phyloP scores from a whole-genome alignment of 75 land plant genomes.

The Cunninghamia lanceolata region DNA sequence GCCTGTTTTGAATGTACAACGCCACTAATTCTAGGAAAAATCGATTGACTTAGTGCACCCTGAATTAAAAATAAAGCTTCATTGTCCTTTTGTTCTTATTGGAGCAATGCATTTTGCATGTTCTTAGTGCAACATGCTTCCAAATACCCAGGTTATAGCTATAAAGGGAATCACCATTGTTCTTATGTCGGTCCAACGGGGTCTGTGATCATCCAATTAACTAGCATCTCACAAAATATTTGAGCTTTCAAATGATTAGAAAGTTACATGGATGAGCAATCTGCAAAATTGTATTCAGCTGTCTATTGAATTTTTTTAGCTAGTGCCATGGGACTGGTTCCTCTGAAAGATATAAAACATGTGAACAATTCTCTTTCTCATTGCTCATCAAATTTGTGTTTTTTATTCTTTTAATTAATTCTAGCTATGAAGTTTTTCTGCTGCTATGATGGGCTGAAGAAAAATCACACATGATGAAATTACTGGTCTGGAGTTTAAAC shows the following conservation, averaged over 20 bases:
- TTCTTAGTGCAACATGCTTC: neutral
- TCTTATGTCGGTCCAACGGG: neutral
- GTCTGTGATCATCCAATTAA: neutral
- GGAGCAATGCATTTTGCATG: neutral
- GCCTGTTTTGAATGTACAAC: no score
- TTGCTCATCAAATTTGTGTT: neutral
- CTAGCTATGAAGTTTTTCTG: neutral
- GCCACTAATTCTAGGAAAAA: no score
- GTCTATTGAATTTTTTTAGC: neutral
- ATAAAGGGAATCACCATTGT: neutral
- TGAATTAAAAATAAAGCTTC: no score
- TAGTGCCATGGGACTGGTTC: neutral
- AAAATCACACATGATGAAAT: neutral
- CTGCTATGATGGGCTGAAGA: neutral
- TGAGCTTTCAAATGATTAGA: neutral
- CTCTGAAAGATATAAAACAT: neutral
- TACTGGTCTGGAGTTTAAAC: neutral
- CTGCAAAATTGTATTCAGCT: neutral
- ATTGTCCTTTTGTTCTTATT: no score
- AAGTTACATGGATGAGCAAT: neutral
- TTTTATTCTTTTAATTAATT: neutral
- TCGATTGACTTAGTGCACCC: no score
- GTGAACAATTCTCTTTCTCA: neutral
- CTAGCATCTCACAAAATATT: neutral
- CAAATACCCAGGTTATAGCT: neutral